phyloP scores from a whole-genome alignment of 1,284 basidiomycete species.

The Singerocomus inundabilis region DNA sequence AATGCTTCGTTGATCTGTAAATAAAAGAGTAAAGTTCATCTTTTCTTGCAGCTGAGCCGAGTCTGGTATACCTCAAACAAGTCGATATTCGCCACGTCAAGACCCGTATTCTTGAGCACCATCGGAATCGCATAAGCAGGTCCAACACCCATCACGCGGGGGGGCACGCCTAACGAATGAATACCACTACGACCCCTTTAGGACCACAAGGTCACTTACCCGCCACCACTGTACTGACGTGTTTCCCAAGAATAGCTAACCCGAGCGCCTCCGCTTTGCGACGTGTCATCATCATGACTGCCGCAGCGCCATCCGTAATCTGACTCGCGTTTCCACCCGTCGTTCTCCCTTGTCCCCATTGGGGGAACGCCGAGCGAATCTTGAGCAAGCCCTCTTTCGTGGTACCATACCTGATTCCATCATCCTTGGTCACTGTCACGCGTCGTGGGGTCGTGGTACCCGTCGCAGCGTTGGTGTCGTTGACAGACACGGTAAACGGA shows the following conservation, averaged over 20 bases:
- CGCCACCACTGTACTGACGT: slow-evolving; percentile 71
- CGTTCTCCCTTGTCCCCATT: slow-evolving; percentile 77
- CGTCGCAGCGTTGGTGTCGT: slow-evolving; percentile 46
- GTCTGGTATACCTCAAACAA: slow-evolving; percentile 62
- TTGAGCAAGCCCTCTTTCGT: slow-evolving; percentile 69
- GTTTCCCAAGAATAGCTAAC: slow-evolving; percentile 72
- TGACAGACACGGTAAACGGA: slow-evolving; percentile 66
- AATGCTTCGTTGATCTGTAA: slow-evolving; percentile 88
- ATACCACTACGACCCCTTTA: not conserved
- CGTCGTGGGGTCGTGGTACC: slow-evolving; percentile 47
- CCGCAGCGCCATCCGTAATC: slow-evolving; percentile 87
- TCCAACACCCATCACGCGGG: slow-evolving; percentile 84
- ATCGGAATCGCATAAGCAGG: slow-evolving; percentile 72
- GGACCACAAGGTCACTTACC: slow-evolving; percentile 42
- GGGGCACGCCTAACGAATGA: slow-evolving; percentile 53
- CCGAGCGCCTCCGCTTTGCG: slow-evolving; percentile 80
- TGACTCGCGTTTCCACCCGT: slow-evolving; percentile 91
- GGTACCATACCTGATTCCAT: slow-evolving; percentile 79
- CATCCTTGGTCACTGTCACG: slow-evolving; percentile 69
- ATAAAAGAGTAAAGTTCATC: not conserved
- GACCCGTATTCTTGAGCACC: slow-evolving; percentile 62
- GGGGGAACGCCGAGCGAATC: slow-evolving; percentile 81
- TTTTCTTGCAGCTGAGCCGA: not conserved
- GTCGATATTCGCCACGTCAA: slow-evolving; percentile 74
- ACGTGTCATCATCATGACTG: slow-evolving; percentile 84